phyloP scores from a whole-genome alignment of 768 basidiomycete species.

The Boletus sp. region DNA sequence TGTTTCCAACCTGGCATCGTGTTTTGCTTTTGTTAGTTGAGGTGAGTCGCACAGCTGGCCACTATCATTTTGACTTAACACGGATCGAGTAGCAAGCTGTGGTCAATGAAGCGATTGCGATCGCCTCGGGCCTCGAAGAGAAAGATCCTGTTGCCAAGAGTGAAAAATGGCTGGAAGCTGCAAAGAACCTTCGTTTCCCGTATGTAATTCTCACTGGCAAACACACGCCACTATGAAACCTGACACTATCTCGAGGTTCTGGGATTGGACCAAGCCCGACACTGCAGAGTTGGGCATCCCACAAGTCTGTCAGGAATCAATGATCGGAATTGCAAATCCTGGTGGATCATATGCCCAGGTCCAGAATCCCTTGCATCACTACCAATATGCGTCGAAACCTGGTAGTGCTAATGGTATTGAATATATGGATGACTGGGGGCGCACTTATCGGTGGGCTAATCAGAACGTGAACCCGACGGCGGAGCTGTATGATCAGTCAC shows the following conservation, averaged over 20 bases:
- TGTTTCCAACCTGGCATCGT: slow-evolving; percentile 24
- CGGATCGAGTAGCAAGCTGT: slow-evolving; percentile 14
- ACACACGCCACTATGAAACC: not conserved
- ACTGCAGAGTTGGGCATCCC: slow-evolving; percentile 8
- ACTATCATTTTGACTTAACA: not conserved
- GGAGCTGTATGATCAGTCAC: slow-evolving; percentile 12
- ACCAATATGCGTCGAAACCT: slow-evolving; percentile 1
- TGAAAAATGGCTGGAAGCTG: slow-evolving; percentile 13
- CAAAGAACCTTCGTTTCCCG: slow-evolving; percentile 17
- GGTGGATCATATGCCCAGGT: not conserved
- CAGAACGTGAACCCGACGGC: not conserved
- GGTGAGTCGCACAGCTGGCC: not conserved
- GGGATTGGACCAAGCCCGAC: slow-evolving; percentile 15
- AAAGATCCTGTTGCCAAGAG: not conserved
- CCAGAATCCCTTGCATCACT: slow-evolving; percentile 14
- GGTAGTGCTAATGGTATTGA: not conserved
- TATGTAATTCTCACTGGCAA: not conserved
- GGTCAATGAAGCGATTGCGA: slow-evolving; percentile 11
- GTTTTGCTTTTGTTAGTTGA: slow-evolving; percentile 12
- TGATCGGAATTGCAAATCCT: not conserved
- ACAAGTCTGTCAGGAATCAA: not conserved
- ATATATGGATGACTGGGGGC: slow-evolving; percentile 8
- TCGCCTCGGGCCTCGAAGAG: slow-evolving; percentile 5
- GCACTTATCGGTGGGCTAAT: slow-evolving; percentile 18
- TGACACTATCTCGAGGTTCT: slow-evolving; percentile 7